Conservation (phyloP, 2,329 filamentous ascomycete species). For the Truncatella angustata region DNA sequence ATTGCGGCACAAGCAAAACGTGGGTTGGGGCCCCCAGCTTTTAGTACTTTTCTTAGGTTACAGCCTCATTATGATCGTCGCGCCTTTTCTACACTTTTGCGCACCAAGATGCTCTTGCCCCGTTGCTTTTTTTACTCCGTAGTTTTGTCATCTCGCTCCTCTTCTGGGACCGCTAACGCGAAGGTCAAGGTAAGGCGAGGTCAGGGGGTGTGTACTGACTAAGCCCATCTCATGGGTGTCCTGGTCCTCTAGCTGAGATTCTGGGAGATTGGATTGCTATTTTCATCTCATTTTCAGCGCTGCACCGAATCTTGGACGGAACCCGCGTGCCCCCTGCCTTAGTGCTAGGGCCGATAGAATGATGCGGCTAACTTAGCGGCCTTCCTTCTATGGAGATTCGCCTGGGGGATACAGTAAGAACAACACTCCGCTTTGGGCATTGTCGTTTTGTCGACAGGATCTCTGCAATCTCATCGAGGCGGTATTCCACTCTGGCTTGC, state of each 20-base stretch:
- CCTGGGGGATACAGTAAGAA: no score
- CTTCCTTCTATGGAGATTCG: no score
- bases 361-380: no score
- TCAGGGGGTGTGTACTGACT: background rate
- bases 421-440: no score
- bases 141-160: background rate
- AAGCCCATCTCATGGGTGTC: background rate
- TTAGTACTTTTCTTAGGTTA: background rate
- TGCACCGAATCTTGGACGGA: background rate
- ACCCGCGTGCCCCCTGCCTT: background rate
- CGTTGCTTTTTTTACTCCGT: no score
- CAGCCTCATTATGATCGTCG: background rate
- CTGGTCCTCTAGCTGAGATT: background rate
- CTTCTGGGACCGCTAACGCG: background rate
- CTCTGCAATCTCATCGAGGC: no score
- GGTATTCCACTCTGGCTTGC: no score
- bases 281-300: no score
- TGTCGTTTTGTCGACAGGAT: no score
- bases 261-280: background rate
- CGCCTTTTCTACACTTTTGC: background rate
- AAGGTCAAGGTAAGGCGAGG: background rate
- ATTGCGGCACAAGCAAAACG: background rate
- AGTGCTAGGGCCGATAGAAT: background rate
- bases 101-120: no score
- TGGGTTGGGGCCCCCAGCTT: background rate